Base-by-base conservation (phyloP, 2,329 filamentous ascomycete species). In the Aspergillus thermomutatus region DNA sequence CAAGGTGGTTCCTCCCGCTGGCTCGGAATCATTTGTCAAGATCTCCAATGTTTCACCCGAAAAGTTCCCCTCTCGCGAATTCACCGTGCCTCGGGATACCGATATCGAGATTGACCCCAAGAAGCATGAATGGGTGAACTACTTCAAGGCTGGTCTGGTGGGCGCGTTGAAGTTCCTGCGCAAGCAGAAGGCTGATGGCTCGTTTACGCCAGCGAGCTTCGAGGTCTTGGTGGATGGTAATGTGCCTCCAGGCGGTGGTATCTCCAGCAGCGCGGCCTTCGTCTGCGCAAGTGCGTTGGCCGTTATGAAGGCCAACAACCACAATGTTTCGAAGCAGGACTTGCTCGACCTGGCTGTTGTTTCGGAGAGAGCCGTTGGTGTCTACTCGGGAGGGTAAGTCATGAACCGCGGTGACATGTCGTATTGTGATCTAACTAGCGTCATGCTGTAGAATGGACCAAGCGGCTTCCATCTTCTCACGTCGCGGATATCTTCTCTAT, bases 61-160 rank as follows among this genome's bases (percentile, higher is more conserved):
- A 52, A 92, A 89, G 73, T 99, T 96, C 71, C 83, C 89, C 1
- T 75, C 86, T 1, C 84, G 85, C 63, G 85, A 90, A 65, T 95
- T 97, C 71, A 82, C 86, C 48, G 82, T 97, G 8, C 84, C 89
- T 4, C 66, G 71, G 49, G 79, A 82, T 60, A 79, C 81, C 45
- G 77, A 83, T 10, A 82, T 93, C n/a, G 83, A 88, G 23, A 96
- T 99, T 66, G 92, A 97, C 73, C 84, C 91, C 7, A 87, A 86
- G 19, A 84, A 88, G 64, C 89, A 95, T 64, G 92, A 97, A 77
- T 99, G 94, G 94, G 90, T 91, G 56, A 99, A 97, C 74, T 99
- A 99, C 81, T 97, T 99, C 84, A 95, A 94, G 78, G 90, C 91
- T 53, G 94, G 94, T 0, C 80, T 97, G 50, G 81, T 85, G 37